These are phyloP conservation scores for Aegle marmelos DNA, from an alignment of 345 rosid species.

Conservation along the genomic window DNA sequence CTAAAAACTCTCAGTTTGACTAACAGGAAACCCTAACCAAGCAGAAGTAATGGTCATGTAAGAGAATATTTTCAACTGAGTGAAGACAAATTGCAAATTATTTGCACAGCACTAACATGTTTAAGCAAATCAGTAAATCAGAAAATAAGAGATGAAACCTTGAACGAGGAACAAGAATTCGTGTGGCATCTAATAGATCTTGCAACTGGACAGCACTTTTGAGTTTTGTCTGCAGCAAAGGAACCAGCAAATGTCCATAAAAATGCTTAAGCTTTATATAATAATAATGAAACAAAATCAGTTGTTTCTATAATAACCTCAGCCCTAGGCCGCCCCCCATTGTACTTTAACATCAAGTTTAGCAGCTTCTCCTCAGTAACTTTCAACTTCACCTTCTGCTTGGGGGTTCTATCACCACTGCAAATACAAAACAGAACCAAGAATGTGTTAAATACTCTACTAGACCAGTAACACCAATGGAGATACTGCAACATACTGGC, in stretches of 20 bases:
- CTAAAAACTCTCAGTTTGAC: not conserved
- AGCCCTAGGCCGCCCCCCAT: conserved; percentile 89
- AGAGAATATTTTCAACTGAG: not conserved
- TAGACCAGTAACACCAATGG: not conserved
- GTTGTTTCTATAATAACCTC: conserved; percentile 48
- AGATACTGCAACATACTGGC: conserved; percentile 70
- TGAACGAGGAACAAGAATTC: conserved; percentile 88
- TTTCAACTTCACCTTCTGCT: conserved; percentile 97
- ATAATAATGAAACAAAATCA: not conserved
- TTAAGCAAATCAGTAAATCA: not conserved
- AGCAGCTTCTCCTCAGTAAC: conserved; percentile 95
- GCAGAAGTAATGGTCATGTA: not conserved
- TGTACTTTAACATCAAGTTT: conserved; percentile 94
- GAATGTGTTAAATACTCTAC: conserved; percentile 12
- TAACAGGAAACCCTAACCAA: not conserved
- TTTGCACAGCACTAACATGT: not conserved
- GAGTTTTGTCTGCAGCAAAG: conserved; percentile 81
- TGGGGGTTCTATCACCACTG: conserved; percentile 99
- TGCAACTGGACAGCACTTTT: conserved; percentile 95
- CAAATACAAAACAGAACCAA: conserved; percentile 8
- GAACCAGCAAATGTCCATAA: conserved; percentile 7
- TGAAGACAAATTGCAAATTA: not conserved
- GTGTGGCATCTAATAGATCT: conserved; percentile 98
- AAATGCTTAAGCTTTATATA: conserved; percentile 2
- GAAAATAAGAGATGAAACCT: conserved; percentile 46